A percentile compares a stretch with the other conserved stretches of the same genome.
These are phyloP conservation scores for Alisma plantagoaquatica DNA, from an alignment of 106 monocot species.

Conservation along the genomic window DNA sequence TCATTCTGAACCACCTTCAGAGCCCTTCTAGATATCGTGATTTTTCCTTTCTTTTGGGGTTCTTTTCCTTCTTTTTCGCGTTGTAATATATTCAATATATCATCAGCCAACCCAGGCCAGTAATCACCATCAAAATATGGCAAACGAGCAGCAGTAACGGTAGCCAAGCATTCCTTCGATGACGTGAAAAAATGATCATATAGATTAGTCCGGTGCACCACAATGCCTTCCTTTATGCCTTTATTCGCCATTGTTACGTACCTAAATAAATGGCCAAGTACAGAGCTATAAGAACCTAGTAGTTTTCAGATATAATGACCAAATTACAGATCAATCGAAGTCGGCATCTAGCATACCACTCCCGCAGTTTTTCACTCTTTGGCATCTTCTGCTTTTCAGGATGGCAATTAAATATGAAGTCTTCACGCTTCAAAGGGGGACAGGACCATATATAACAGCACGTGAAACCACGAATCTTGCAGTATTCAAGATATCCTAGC, in stretches of 20 bases:
- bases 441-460: constrained; percentile 29
- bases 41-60: constrained; percentile 20
- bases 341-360: constrained; percentile 16
- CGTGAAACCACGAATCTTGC: constrained; percentile 21
- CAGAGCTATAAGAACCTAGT: not conserved
- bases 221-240: constrained; percentile 25
- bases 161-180: constrained; percentile 6
- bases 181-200: constrained; percentile 23
- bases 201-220: constrained; percentile 25
- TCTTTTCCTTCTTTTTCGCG: constrained; percentile 20
- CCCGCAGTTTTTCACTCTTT: constrained; percentile 23
- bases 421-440: constrained; percentile 21
- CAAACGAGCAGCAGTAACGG: constrained; percentile 23
- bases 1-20: constrained; percentile 15
- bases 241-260: constrained; percentile 24
- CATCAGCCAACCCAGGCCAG: constrained; percentile 27
- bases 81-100: constrained; percentile 12
- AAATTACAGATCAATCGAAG: too few species aligned
- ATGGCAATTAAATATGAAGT: constrained; percentile 30
- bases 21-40: constrained; percentile 15
- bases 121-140: constrained; percentile 41
- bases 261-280: constrained; percentile 9
- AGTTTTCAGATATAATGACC: too few species aligned
- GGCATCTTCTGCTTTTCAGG: constrained; percentile 27
- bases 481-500: constrained; percentile 31